Percentiles rank a stretch among this genome's conserved stretches.
Evolutionary conservation across 352 stramenopile species (phyloP).

Genomic region (Globisporangium spiculum): DNA sequence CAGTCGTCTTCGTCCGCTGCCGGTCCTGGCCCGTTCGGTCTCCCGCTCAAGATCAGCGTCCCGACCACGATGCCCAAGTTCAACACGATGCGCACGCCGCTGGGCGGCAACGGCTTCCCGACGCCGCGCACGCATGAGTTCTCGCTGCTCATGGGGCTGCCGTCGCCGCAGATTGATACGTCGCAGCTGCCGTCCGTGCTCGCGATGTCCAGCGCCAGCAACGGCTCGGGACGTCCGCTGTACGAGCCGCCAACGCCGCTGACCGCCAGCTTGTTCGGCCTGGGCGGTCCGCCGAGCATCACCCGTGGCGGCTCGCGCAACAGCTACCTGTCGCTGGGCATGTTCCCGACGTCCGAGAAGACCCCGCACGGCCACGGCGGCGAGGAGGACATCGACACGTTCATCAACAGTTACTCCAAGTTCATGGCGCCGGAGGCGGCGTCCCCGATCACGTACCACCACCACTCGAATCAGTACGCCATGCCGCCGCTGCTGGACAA

Average conservation of each 20-base stretch:
- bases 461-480: slow-evolving; percentile 39
- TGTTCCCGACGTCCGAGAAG: slow-evolving; percentile 44
- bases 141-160: slow-evolving; percentile 59
- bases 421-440: slow-evolving; percentile 46
- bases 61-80: slow-evolving; percentile 70
- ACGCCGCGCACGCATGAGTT: slow-evolving; percentile 72
- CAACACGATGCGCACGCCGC: slow-evolving; percentile 42
- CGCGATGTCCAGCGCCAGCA: slow-evolving; percentile 58
- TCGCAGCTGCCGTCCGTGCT: slow-evolving; percentile 69
- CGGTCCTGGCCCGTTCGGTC: slow-evolving; percentile 47
- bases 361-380: slow-evolving; percentile 23
- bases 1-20: slow-evolving; percentile 14
- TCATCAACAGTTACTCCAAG: slow-evolving; percentile 77
- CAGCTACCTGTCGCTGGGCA: slow-evolving; percentile 53
- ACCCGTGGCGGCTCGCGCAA: slow-evolving; percentile 37
- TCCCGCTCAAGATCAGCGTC: slow-evolving; percentile 74
- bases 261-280: slow-evolving; percentile 30
- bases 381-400: slow-evolving; percentile 50
- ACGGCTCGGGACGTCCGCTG: slow-evolving; percentile 5
- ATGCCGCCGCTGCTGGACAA: slow-evolving; percentile 53
- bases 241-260: slow-evolving; percentile 34
- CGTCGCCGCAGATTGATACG: slow-evolving; percentile 69
- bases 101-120: slow-evolving; percentile 60
- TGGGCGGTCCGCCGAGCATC: slow-evolving; percentile 54
- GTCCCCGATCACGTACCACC: slow-evolving; percentile 52